A percentile compares a stretch with the other conserved stretches of the same genome.
phyloP scores from a whole-genome alignment of 257 asterid genomes.

The Nemophila menziesii region DNA sequence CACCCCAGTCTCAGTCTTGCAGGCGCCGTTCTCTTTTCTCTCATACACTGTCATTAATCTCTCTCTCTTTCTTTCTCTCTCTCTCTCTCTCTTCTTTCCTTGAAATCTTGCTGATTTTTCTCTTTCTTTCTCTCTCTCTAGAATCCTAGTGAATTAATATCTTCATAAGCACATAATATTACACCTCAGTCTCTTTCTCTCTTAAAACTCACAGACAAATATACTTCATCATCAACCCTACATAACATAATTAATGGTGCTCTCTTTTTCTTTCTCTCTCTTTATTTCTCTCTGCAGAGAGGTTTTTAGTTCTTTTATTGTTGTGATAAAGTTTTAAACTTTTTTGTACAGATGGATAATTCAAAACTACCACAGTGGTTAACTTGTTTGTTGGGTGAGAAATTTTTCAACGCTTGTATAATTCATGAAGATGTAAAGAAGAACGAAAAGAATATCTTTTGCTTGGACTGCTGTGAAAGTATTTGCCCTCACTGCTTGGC shows the following conservation, averaged over 20 bases:
- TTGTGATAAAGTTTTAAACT: not conserved
- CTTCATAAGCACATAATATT: not conserved
- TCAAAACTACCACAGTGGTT: slow-evolving; percentile 56
- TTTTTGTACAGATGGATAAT: slow-evolving; percentile 30
- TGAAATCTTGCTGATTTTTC: not conserved
- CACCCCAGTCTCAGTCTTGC: slow-evolving; percentile 24
- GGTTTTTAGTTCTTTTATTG: not conserved
- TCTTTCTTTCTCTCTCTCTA: not conserved
- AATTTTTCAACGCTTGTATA: slow-evolving; percentile 61
- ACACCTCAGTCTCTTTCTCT: slow-evolving; percentile 2
- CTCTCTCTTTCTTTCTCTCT: not conserved
- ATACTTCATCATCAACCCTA: not conserved
- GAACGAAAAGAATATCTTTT: slow-evolving; percentile 62
- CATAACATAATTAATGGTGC: slow-evolving; percentile 23
- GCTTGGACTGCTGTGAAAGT: slow-evolving; percentile 63
- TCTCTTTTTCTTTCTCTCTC: slow-evolving; percentile 10
- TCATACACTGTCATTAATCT: not conserved
- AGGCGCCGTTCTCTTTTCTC: slow-evolving; percentile 74
- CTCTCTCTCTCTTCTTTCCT: not conserved
- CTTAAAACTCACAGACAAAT: not conserved
- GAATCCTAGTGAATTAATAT: no score
- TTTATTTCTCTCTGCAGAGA: not conserved
- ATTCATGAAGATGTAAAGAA: slow-evolving; percentile 49
- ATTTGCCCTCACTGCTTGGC: slow-evolving; percentile 54
- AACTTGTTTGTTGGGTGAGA: slow-evolving; percentile 35